Evolutionary conservation across 352 stramenopile genomes (phyloP).

Genomic region (Globisporangium radiosum): DNA sequence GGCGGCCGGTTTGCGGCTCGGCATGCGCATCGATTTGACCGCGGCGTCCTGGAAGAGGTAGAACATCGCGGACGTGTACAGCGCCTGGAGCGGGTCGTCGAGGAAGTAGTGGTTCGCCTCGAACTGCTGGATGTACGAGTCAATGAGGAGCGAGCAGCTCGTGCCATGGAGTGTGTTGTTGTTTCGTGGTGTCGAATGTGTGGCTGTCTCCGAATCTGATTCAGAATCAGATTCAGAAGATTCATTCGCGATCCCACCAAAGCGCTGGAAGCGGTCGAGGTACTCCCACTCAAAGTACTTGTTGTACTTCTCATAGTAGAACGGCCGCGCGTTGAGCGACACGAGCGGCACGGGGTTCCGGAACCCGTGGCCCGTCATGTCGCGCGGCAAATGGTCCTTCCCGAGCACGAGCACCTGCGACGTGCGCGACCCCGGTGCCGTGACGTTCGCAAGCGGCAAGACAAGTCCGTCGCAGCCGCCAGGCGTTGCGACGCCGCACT

Average conservation of each 20-base stretch:
- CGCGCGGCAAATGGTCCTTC: not conserved
- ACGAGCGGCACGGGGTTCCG: slow-evolving; percentile 18
- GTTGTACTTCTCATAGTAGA: slow-evolving; percentile 11
- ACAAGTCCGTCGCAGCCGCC: slow-evolving; percentile 20
- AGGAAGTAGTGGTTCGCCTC: too few species aligned
- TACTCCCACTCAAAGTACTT: slow-evolving; percentile 26
- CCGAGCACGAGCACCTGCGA: slow-evolving; percentile 7
- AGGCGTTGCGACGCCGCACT: slow-evolving; percentile 6
- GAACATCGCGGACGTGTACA: too few species aligned
- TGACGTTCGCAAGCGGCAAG: slow-evolving; percentile 16
- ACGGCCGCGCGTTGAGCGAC: slow-evolving; percentile 14
- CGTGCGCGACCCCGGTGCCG: not conserved
- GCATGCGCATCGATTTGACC: slow-evolving; percentile 20
- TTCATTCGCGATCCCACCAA: not conserved
- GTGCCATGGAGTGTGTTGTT: slow-evolving; percentile 12
- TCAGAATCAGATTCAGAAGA: too few species aligned
- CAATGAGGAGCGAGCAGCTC: slow-evolving; percentile 35
- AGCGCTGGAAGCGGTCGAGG: slow-evolving; percentile 14
- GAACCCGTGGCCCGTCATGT: not conserved
- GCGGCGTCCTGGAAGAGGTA: slow-evolving; percentile 13
- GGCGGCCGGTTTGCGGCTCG: not conserved
- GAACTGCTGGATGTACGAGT: slow-evolving; percentile 3
- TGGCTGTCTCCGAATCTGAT: not conserved
- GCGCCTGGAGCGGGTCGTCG: too few species aligned
- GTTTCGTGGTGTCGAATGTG: not conserved